These are phyloP conservation scores for Kluyveromyces sp. DNA, from an alignment of 1,139 yeast species.

Conservation along the genomic window DNA sequence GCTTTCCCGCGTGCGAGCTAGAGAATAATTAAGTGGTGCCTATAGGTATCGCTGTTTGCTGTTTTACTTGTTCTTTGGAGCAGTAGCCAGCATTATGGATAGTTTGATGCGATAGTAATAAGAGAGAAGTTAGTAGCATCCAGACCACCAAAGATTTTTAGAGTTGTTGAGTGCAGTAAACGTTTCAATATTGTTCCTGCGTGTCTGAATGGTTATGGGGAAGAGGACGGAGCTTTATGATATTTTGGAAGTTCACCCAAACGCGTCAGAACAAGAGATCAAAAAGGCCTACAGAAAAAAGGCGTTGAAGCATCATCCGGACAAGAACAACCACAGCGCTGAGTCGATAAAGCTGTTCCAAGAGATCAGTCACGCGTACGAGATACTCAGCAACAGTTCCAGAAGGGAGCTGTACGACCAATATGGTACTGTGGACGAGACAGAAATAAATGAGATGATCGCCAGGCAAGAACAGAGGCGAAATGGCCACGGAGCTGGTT, in stretches of 20 bases:
- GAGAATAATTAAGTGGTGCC: too few species aligned
- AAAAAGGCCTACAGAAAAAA: constrained; percentile 55
- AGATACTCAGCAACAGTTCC: constrained; percentile 45
- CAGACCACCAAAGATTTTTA: too few species aligned
- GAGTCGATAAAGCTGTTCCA: constrained; percentile 54
- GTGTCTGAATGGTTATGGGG: constrained; percentile 14
- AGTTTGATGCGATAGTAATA: neutral
- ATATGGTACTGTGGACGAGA: constrained; percentile 49
- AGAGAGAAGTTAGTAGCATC: too few species aligned
- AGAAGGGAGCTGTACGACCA: constrained; percentile 51
- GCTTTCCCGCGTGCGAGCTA: too few species aligned
- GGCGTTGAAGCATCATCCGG: constrained; percentile 64
- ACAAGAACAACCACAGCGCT: constrained; percentile 46
- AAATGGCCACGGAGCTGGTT: constrained; percentile 11
- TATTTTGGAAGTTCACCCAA: constrained; percentile 31
- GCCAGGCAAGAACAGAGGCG: constrained; percentile 25
- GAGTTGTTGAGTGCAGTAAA: too few species aligned
- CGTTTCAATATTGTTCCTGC: too few species aligned
- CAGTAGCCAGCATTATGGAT: neutral
- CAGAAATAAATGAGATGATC: constrained; percentile 6
- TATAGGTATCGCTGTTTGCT: too few species aligned
- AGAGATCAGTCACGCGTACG: constrained; percentile 55
- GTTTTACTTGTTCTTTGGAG: neutral
- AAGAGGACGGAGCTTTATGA: constrained; percentile 20
- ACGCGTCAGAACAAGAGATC: constrained; percentile 39